phyloP scores from a whole-genome alignment of 2,329 filamentous ascomycete genomes.

The Cercospora canescens region DNA sequence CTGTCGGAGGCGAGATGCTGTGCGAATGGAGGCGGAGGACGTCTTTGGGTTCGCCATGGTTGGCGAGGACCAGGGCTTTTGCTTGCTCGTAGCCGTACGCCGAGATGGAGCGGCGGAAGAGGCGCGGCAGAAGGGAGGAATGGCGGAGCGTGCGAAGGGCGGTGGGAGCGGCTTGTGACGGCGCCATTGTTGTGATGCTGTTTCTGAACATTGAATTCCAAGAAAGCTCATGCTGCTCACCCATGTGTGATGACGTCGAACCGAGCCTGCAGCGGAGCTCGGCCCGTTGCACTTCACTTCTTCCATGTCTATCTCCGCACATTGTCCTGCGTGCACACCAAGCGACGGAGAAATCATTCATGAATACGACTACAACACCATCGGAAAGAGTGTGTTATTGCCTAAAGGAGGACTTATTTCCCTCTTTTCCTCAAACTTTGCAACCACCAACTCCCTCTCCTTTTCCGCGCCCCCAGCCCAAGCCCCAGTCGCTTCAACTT shows the following conservation, averaged over 20 bases:
- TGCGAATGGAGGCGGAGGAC: constrained; percentile 70
- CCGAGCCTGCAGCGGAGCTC: constrained; percentile 4
- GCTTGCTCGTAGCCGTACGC: constrained; percentile 81
- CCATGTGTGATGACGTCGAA: constrained; percentile 1
- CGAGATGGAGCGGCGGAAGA: constrained; percentile 48
- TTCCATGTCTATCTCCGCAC: background rate
- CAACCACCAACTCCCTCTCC: constrained; percentile 1
- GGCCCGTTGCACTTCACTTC: constrained; percentile 6
- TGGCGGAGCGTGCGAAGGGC: background rate
- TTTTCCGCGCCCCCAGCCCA: background rate
- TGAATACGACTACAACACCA: background rate
- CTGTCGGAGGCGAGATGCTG: constrained; percentile 74
- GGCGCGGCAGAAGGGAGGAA: background rate
- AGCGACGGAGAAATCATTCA: background rate
- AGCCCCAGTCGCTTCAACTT: constrained; percentile 6
- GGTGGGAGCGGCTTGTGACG: constrained; percentile 24
- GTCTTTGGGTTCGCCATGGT: constrained; percentile 72
- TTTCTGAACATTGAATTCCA: background rate
- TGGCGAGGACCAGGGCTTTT: constrained; percentile 75
- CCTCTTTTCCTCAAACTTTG: background rate
- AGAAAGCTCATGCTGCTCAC: background rate
- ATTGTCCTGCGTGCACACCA: too few relatives aligned
- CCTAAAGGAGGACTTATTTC: background rate
- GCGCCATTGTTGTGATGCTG: constrained; percentile 20
- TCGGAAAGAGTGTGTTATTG: background rate